These are phyloP conservation scores for Carallia pectinifolia DNA, from an alignment of 345 rosid genomes.

Conservation along the genomic window DNA sequence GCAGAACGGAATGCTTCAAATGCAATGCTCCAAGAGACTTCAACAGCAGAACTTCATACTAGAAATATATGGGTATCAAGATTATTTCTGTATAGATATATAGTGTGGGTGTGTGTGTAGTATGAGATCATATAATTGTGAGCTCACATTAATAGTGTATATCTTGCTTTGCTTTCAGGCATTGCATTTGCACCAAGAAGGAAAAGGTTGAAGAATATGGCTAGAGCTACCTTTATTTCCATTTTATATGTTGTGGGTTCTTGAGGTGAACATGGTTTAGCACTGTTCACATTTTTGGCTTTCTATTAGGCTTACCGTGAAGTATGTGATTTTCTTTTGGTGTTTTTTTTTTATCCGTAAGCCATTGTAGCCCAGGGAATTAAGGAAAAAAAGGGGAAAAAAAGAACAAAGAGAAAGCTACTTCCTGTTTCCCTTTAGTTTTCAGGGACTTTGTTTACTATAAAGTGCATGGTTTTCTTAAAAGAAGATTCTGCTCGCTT, in stretches of 20 bases:
- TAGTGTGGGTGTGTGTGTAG: background rate
- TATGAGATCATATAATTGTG: background rate
- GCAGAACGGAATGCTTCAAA: conserved; percentile 85
- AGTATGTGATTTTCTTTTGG: conserved; percentile 10
- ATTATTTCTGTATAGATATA: background rate
- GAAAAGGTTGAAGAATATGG: conserved; percentile 8
- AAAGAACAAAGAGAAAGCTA: background rate
- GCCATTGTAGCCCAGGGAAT: conserved; percentile 16
- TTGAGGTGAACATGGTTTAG: conserved; percentile 26
- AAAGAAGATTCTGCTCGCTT: conserved; percentile 52
- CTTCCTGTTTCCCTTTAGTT: conserved; percentile 18
- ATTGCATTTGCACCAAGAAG: conserved; percentile 11
- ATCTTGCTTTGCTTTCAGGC: conserved; percentile 9
- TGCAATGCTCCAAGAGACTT: conserved; percentile 87
- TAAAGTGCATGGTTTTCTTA: conserved; percentile 65
- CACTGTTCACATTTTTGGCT: conserved; percentile 13
- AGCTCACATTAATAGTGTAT: background rate
- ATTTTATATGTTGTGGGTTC: conserved; percentile 26
- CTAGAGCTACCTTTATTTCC: conserved; percentile 1
- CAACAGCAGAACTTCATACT: conserved; percentile 24
- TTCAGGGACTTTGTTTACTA: conserved; percentile 41
- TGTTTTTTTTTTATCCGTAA: conserved; percentile 12
- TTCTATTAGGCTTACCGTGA: conserved; percentile 22
- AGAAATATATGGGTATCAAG: conserved; percentile 3
- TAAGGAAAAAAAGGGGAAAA: background rate